These are phyloP conservation scores for Bathelium albidoporum DNA, from an alignment of 495 filamentous ascomycete species.

Conservation along the genomic window DNA sequence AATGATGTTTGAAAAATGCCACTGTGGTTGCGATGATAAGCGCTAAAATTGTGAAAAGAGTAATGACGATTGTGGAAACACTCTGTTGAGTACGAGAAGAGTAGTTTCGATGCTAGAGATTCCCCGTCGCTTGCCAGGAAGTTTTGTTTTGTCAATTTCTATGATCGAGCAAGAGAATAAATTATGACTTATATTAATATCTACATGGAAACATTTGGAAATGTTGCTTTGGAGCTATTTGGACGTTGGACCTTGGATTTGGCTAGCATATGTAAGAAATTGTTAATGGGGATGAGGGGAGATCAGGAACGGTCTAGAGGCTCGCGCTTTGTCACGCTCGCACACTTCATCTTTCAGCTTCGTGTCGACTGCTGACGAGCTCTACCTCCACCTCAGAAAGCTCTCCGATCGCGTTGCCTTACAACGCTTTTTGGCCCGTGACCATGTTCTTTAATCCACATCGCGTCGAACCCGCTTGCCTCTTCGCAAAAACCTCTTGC, in stretches of 20 bases:
- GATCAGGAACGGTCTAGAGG: not conserved
- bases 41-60: slow-evolving; percentile 10
- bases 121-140: not conserved
- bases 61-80: not conserved
- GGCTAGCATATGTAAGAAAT: not conserved
- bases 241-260: not conserved
- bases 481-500: too few relatives aligned
- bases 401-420: too few relatives aligned
- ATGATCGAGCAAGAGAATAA: not conserved
- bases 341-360: too few relatives aligned
- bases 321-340: too few relatives aligned
- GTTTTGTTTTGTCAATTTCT: not conserved
- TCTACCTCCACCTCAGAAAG: too few relatives aligned
- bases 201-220: not conserved
- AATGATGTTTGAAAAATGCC: slow-evolving; percentile 23
- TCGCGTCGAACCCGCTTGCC: too few relatives aligned
- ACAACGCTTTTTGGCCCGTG: too few relatives aligned
- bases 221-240: not conserved
- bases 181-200: not conserved
- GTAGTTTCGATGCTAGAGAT: too few relatives aligned
- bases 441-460: too few relatives aligned
- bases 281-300: not conserved
- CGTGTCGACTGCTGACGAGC: too few relatives aligned
- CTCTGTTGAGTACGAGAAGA: too few relatives aligned
- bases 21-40: slow-evolving; percentile 27